Conservation (phyloP, 2,329 filamentous ascomycete genomes). For the Pseudocercospora fijiensis region DNA sequence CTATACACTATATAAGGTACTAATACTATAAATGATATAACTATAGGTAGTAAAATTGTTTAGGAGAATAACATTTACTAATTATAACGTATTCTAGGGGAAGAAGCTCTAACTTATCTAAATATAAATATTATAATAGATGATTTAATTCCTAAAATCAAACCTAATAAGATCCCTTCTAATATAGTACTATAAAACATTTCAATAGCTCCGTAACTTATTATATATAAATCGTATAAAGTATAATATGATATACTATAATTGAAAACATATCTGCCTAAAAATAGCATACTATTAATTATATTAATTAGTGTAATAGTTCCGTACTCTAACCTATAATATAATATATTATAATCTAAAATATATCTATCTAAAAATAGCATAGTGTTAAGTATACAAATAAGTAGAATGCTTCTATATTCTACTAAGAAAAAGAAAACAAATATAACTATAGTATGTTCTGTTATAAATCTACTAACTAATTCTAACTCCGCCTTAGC, state of each 20-base stretch:
- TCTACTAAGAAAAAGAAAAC: conserved; percentile 29
- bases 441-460: conserved; percentile 22
- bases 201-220: conserved; percentile 22
- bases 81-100: conserved; percentile 30
- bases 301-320: conserved; percentile 34
- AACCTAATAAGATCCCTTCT: conserved; percentile 29
- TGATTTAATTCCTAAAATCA: conserved; percentile 29
- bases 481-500: conserved; percentile 23
- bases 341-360: conserved; percentile 27
- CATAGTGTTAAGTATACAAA: conserved; percentile 33
- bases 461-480: conserved; percentile 25
- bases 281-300: conserved; percentile 32
- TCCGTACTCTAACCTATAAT: conserved; percentile 30
- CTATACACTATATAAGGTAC: conserved; percentile 33
- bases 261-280: conserved; percentile 31
- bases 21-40: conserved; percentile 36
- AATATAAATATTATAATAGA: conserved; percentile 35
- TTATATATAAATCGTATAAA: conserved; percentile 22
- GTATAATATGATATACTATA: conserved; percentile 25
- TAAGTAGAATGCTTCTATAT: conserved; percentile 33
- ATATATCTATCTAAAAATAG: conserved; percentile 32
- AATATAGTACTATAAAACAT: conserved; percentile 24
- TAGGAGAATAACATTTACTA: conserved; percentile 32
- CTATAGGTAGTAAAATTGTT: conserved; percentile 39
- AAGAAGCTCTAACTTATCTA: conserved; percentile 36